Evolutionary conservation across 2,329 filamentous ascomycete species (phyloP), one percentile per base, ranked within the genome.

Genomic region (Fusarium mangiferae): DNA sequence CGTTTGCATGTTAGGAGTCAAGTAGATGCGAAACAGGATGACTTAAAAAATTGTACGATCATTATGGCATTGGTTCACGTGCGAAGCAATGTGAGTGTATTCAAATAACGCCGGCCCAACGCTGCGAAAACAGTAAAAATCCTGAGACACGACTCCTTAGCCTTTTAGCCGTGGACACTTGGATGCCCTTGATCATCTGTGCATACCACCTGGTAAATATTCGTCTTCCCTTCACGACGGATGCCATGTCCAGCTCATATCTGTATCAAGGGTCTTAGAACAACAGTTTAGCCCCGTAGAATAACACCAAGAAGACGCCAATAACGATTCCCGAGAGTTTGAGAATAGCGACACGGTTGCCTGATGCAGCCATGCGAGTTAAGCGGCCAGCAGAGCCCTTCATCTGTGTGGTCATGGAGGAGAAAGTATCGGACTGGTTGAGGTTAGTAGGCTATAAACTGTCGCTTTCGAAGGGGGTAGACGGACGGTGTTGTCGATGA

Each of bases 331-430:
- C 96, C 0, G 95, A 91, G 55, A 99, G 86, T 83, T 98, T 98
- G 70, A 99, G 83, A 44, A 98, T 92, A 22, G 96, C 96, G 45
- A 98, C 90, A 78, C 94, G 96, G 84, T 98, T 97, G 57, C 96
- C 96, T 61, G 92, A 91, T 58, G 92, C 92, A 51, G 96, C 96
- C 95, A 98, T 98, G 70, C 95, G 91, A 28, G 93, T 94, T 52
- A 99, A 85, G 18, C 96, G 90, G 55, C 89, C 87, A 18, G 95
- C 95, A 74, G 93, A 97, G 48, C 95, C 94, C 81, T 94, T 96
- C 69, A 99, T 86, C 73, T 92, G 92, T 20, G 92, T 92, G 41
- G 90, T 89, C 89, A 99, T 95, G 78, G 91, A 93, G 68, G 94
- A 96, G 84, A 99, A 98, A 30, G 95, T 96, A 77, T 98, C 95